These are phyloP conservation scores for Meripilus lineatus DNA, from an alignment of 1,284 basidiomycete genomes.

Conservation along the genomic window DNA sequence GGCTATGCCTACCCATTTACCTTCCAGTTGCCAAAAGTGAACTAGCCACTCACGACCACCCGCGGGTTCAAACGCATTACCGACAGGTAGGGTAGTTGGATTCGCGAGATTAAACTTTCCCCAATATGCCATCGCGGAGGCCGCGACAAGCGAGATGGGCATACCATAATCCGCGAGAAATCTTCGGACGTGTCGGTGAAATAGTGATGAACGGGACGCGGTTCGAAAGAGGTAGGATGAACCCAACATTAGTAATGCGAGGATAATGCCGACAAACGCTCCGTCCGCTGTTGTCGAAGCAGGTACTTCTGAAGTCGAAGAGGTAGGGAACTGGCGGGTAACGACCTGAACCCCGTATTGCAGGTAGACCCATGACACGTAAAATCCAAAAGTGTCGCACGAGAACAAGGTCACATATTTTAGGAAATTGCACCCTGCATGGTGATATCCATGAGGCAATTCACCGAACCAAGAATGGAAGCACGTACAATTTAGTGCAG, in stretches of 20 bases:
- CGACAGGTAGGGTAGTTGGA: constrained; percentile 64
- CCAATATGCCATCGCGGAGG: constrained; percentile 81
- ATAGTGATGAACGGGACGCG: constrained; percentile 58
- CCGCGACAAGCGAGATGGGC: constrained; percentile 76
- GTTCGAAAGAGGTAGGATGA: constrained; percentile 70
- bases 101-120: constrained; percentile 67
- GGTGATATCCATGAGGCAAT: not conserved
- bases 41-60: constrained; percentile 82
- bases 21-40: constrained; percentile 86
- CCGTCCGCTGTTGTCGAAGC: constrained; percentile 38
- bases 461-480: constrained; percentile 14
- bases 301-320: constrained; percentile 11
- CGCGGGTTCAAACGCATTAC: constrained; percentile 69
- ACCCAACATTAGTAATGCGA: constrained; percentile 74
- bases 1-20: constrained; percentile 86
- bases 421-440: constrained; percentile 73
- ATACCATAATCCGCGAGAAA: constrained; percentile 87
- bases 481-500: constrained; percentile 58
- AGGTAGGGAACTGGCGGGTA: constrained; percentile 62
- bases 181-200: constrained; percentile 68
- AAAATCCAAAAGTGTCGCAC: constrained; percentile 93
- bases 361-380: constrained; percentile 86
- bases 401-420: constrained; percentile 89
- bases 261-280: constrained; percentile 68
- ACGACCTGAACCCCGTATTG: constrained; percentile 85